phyloP scores from a whole-genome alignment of 2,329 filamentous ascomycete genomes.

The Cryphonectria naterciae region DNA sequence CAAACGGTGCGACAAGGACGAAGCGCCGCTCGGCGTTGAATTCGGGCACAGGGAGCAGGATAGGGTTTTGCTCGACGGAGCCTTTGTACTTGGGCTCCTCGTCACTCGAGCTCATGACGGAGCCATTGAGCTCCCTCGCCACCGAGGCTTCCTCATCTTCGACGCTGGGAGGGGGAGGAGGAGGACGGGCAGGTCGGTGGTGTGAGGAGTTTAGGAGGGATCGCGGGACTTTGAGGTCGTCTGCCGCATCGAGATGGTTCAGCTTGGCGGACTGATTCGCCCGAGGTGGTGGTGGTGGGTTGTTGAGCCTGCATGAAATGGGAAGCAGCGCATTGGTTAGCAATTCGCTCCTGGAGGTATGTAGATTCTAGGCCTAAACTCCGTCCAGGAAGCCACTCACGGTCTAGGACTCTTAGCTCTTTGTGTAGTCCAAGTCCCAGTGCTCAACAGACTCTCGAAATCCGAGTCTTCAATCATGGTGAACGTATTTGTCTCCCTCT shows the following conservation, averaged over 20 bases:
- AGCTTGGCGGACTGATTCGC: constrained; percentile 27
- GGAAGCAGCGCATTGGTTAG: constrained; percentile 7
- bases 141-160: constrained; percentile 71
- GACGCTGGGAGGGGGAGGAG: constrained; percentile 66
- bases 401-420: constrained; percentile 44
- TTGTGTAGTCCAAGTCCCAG: constrained; percentile 55
- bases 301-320: constrained; percentile 13
- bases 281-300: constrained; percentile 16
- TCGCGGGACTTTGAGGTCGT: constrained; percentile 1
- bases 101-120: constrained; percentile 40
- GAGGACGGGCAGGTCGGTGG: constrained; percentile 58
- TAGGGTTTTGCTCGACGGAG: constrained; percentile 68
- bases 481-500: constrained; percentile 17
- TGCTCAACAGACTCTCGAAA: constrained; percentile 52
- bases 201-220: not conserved
- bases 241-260: constrained; percentile 6
- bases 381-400: constrained; percentile 35
- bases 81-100: constrained; percentile 67
- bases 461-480: constrained; percentile 50
- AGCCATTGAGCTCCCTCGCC: constrained; percentile 60
- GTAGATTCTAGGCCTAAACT: not conserved
- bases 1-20: constrained; percentile 54
- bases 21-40: constrained; percentile 68
- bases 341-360: not conserved
- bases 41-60: constrained; percentile 66